A percentile compares a stretch with the other conserved stretches of the same genome.
Evolutionary conservation across 345 rosid genomes (phyloP).

Genomic region (Hibiscus syriacus): DNA sequence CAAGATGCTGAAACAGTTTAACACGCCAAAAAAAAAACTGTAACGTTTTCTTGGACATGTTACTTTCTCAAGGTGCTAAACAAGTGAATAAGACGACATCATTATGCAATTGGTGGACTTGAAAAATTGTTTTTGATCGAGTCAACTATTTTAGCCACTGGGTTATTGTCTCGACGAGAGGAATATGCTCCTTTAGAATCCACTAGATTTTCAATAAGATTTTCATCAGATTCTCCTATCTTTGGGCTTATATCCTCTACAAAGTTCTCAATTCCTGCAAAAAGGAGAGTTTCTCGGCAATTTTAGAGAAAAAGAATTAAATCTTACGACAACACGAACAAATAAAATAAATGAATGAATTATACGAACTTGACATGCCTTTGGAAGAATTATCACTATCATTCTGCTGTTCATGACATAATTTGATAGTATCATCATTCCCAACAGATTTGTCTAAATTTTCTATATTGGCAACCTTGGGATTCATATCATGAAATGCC

Average conservation of each 20-base stretch:
- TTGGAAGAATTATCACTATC: conserved; percentile 25
- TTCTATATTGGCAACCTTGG: conserved; percentile 20
- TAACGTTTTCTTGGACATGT: neutral
- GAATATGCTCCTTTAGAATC: conserved; percentile 6
- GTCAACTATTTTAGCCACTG: conserved; percentile 11
- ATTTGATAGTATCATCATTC: conserved; percentile 19
- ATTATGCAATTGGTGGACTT: conserved; percentile 26
- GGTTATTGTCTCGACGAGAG: neutral
- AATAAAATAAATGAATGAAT: neutral
- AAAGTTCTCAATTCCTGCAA: conserved; percentile 25
- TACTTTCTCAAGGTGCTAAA: neutral
- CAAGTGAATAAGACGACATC: neutral
- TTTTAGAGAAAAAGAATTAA: neutral
- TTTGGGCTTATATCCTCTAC: conserved; percentile 16
- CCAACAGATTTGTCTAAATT: conserved; percentile 12
- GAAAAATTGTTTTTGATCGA: conserved; percentile 8
- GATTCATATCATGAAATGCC: conserved; percentile 1
- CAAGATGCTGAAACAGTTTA: neutral
- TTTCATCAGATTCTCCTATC: conserved; percentile 8
- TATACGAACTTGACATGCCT: conserved; percentile 5
- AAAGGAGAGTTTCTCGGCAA: conserved; percentile 14
- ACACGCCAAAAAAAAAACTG: neutral
- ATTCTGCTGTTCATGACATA: conserved; percentile 18
- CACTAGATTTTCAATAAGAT: conserved; percentile 7
- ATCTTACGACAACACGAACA: neutral